Conservation (phyloP, 2,329 filamentous ascomycete species). For the Grosmannia clavigera region DNA sequence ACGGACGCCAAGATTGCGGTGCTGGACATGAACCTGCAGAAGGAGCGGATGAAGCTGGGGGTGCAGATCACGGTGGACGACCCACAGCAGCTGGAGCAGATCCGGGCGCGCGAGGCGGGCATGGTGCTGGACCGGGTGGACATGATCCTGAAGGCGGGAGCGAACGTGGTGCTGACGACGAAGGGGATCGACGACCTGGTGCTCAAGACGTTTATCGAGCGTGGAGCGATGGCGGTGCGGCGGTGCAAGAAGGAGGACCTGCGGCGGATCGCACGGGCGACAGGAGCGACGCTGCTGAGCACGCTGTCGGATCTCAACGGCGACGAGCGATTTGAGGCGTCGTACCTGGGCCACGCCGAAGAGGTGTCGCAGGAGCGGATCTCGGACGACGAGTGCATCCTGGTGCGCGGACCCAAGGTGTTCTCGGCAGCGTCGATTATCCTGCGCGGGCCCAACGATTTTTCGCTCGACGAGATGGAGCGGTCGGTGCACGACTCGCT, state of each 20-base stretch:
- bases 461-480: conserved; percentile 97
- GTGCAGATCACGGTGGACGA: conserved; percentile 98
- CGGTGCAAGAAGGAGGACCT: conserved; percentile 98
- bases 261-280: conserved; percentile 88
- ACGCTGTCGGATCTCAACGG: conserved; percentile 93
- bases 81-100: conserved; percentile 93
- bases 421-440: conserved; percentile 94
- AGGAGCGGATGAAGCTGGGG: conserved; percentile 97
- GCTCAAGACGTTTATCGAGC: conserved; percentile 88
- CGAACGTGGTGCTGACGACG: conserved; percentile 91
- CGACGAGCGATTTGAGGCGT: conserved; percentile 89
- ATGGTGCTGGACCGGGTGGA: conserved; percentile 91
- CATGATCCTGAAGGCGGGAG: conserved; percentile 94
- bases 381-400: conserved; percentile 95
- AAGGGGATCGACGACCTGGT: conserved; percentile 97
- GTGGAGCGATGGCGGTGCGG: conserved; percentile 87
- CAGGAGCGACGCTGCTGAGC: conserved; percentile 84
- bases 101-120: conserved; percentile 79
- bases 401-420: conserved; percentile 90
- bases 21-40: conserved; percentile 95
- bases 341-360: conserved; percentile 80
- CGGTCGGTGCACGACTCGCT: conserved; percentile 94
- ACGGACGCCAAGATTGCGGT: conserved; percentile 93
- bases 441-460: conserved; percentile 90
- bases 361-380: conserved; percentile 98